Evolutionary conservation across 345 rosid genomes (phyloP).

Genomic region (Melaleuca alternifolia): DNA sequence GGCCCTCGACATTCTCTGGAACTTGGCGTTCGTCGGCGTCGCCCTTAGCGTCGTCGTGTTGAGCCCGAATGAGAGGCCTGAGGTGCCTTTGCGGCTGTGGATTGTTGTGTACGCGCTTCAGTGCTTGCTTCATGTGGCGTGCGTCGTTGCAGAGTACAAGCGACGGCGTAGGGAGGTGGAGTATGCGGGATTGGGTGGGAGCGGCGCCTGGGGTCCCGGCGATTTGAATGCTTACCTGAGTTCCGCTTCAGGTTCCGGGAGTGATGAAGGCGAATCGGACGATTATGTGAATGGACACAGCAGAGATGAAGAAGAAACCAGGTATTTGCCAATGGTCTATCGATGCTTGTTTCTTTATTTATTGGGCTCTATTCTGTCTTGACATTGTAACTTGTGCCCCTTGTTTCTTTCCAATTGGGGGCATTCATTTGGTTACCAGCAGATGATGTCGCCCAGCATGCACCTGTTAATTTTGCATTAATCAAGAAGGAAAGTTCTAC

Average conservation of each 20-base stretch:
- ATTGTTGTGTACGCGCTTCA: constrained; percentile 50
- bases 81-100: constrained; percentile 71
- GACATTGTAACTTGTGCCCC: not conserved
- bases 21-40: constrained; percentile 36
- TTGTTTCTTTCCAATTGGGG: not conserved
- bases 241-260: constrained; percentile 11
- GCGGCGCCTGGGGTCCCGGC: constrained; percentile 1
- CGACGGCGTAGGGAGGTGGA: constrained; percentile 25
- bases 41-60: constrained; percentile 35
- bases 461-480: not conserved
- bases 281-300: constrained; percentile 13
- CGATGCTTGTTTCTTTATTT: not conserved
- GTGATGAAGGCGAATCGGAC: constrained; percentile 22
- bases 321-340: constrained; percentile 15
- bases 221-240: constrained; percentile 7
- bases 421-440: too few relatives aligned
- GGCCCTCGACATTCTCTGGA: constrained; percentile 65
- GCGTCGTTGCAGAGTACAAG: constrained; percentile 47
- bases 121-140: constrained; percentile 56
- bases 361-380: not conserved
- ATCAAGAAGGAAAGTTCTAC: not conserved
- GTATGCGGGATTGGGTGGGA: not conserved
- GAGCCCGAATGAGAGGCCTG: constrained; percentile 44
- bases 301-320: constrained; percentile 23
- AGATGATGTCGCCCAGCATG: too few relatives aligned